Conservation (phyloP, 805 yeast genomes). For the Saccharomycopsis oosterbeekiorum region DNA sequence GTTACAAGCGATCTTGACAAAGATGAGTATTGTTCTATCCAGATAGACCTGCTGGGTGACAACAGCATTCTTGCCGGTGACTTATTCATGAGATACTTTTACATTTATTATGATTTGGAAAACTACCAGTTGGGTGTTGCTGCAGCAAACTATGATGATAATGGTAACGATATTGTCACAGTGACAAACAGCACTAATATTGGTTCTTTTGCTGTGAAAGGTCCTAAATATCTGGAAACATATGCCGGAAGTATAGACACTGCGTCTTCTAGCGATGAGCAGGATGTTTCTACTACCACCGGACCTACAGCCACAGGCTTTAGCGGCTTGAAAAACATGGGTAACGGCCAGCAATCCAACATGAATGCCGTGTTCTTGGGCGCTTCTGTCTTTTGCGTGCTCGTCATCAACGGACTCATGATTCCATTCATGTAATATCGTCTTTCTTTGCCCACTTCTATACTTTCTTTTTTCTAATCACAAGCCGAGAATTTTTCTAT, state of each 20-base stretch:
- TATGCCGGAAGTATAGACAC: not conserved
- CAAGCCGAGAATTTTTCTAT: too few relatives aligned
- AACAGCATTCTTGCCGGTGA: constrained; percentile 42
- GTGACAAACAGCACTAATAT: not conserved
- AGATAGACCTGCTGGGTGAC: not conserved
- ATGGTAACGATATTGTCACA: not conserved
- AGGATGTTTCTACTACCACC: not conserved
- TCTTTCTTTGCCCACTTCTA: too few relatives aligned
- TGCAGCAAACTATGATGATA: constrained; percentile 26
- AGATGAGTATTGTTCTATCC: not conserved
- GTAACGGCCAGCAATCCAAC: not conserved
- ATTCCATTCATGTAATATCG: not conserved
- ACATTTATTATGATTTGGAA: constrained; percentile 56
- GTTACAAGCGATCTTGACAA: not conserved
- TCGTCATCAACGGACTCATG: not conserved
- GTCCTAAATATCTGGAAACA: not conserved
- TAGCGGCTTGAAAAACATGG: not conserved
- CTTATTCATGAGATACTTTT: constrained; percentile 45
- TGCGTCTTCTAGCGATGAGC: not conserved
- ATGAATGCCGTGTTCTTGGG: not conserved
- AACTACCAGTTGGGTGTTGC: constrained; percentile 35
- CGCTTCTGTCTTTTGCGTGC: not conserved
- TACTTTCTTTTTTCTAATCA: not conserved
- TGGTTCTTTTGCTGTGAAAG: not conserved
- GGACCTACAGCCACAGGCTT: not conserved